Base-by-base conservation (phyloP, 2,329 filamentous ascomycete species). In the Epichloe festucae region DNA sequence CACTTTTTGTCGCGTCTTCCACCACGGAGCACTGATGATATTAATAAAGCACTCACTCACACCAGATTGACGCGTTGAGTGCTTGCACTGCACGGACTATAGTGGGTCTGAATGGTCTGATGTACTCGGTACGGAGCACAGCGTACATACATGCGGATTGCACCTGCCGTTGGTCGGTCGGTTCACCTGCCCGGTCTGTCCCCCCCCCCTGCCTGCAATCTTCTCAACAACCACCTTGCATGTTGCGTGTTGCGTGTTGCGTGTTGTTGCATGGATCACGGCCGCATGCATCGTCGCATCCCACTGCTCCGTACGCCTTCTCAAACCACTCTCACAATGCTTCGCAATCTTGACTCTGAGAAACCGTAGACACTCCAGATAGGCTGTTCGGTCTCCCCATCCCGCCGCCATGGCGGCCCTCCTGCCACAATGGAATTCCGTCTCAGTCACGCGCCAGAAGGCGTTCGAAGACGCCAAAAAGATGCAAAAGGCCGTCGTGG, bases 381-480 rank as follows among this genome's bases (percentile, higher is more conserved):
- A 27, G 44, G 34, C 39, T 31, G 31, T 12, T 31, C 21, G 31
- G 21, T 15, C 19, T 14, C 10, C 8, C 40, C 12, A 12, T 36
- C 38, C 19, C 34, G 49, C n/a, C 59, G 57, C 35, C 51, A 73
- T 73, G 70, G 62, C 68, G 50, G 68, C 70, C 38, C 67, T 74
- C 36, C 66, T 71, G 51, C 65, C 72, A 19, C 64, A 68, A 56
- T 69, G 67, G 54, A 65, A 69, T 48, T 69, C 72, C 49, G 60
- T 68, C 50, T 70, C 72, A 48, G 68, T 65, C 58, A 77, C 73
- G 54, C 79, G 77, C 62, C 71, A 74, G 57, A 79, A 80, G 62
- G 81, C 82, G 49, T 68, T 83, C 35, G 77, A 86, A 62, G 84
- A 87, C 74, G 84, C 84, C 35, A 76, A 76, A 58, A 80, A 84